Evolutionary conservation across 495 filamentous ascomycete species (phyloP), one percentile per base, ranked within the genome.

Genomic region (Penicillium riverlandense): DNA sequence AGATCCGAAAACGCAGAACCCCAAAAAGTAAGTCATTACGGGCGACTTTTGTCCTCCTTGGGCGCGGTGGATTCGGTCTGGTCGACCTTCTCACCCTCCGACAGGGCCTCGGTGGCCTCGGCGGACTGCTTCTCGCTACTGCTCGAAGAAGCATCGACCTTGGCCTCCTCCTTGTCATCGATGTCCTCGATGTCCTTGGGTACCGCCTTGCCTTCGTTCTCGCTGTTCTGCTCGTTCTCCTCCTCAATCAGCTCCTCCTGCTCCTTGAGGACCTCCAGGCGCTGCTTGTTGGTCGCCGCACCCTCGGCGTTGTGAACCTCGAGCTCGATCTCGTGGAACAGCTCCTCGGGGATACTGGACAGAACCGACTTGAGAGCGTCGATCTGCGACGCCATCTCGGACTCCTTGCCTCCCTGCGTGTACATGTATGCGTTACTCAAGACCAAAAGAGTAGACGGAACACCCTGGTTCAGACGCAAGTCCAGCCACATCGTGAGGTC

Each of bases 251-350:
- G 79, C 54, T 97, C 92, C 60, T 99, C 87, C 70, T 99, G 92
- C 71, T 99, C 92, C 78, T 88, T 94, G 55, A 99, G 77, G 7
- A 99, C 92, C 75, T 99, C 92, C n/a, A 99, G 80, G 58, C 92
- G 85, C 71, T 99, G 92, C 74, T 90, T 95, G 77, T 99, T 99
- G 43, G 94, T 99, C 40, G 92, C 94, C 9, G 90, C 92, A 44
- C 92, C 92, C 70, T 99, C 92, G 38, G 90, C 88, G 45, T 84
- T 94, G 74, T 97, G 88, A 22, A 97, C 90, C 72, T 97, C 94
- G 29, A 99, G 84, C 66, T 99, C 92, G 48, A 97, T 96, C 70
- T 99, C 92, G 72, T 99, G 92, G 84, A 92, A 97, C 33, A 99
- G 79, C 63, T 99, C 92, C 68, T 99, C 92, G 5, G 92, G 92